Base-by-base conservation (phyloP, 2,329 filamentous ascomycete species). In the Atkinsonella hypoxylon region DNA sequence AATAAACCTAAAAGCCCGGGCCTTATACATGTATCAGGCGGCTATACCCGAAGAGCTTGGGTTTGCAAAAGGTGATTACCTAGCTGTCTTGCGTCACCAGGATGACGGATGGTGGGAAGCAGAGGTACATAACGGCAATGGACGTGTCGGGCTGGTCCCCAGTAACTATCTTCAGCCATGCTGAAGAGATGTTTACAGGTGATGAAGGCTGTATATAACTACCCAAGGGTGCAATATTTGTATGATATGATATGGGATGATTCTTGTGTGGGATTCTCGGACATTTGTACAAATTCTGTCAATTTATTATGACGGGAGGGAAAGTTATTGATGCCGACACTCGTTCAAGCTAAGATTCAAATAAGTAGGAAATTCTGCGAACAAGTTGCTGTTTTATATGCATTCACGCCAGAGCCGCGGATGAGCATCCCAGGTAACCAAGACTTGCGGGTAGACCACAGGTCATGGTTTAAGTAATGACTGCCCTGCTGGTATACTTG, bases 101-200 rank as follows among this genome's bases (percentile, higher is more conserved):
- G 93, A 98, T 64, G 93, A 98, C 63, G 93, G 93, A 18, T 98
- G 93, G 93, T 98, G 94, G 93, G 93, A 98, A 71, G 94, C 94
- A 12, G 91, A 96, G 67, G 81, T 96, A 40, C 87, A 90, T 44
- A 83, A 83, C 22, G 75, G 77, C 55, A 78, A 75, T 55, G 80
- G 76, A 47, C 74, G 69, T 47, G 64, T 75, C 52, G 81, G 81
- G 54, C 71, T 85, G 61, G 81, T 85, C 56, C 81, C 81, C 56
- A 84, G 81, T 66, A 85, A 85, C 63, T 85, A 85, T 59, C 71
- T 85, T 53, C 76, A 81, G 64, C 68, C 74, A 43, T 74, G 72
- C 54, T 77, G 44, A 43, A 47, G 11, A 26, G 20, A 10, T n/a
- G 15, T 7, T 6, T 1, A 6, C 3, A 26, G 47, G 18, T 45